A percentile compares a stretch with the other conserved stretches of the same genome.
Conservation (phyloP, 768 basidiomycete genomes). For the Daedaleopsis nitida region DNA sequence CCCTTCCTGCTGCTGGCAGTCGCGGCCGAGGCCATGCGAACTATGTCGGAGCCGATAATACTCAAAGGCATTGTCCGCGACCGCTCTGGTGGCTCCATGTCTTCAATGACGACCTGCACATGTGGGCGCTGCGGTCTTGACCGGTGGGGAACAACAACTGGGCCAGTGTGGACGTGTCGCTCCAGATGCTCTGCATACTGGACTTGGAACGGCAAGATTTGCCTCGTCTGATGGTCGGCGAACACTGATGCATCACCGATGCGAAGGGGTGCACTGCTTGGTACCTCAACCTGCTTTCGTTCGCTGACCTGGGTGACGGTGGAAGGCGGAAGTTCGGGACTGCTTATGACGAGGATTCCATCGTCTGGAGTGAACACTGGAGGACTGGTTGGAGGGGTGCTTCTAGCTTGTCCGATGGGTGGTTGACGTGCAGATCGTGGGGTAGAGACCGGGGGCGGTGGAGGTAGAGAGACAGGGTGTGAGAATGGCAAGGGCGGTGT, state of each 20-base stretch:
- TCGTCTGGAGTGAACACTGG: not conserved
- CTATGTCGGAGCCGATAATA: constrained; percentile 34
- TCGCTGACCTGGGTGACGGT: too few species aligned
- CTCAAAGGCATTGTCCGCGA: constrained; percentile 10
- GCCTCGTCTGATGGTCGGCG: constrained; percentile 10
- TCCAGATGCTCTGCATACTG: constrained; percentile 25
- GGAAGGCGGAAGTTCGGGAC: not conserved
- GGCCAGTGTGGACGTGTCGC: constrained; percentile 16
- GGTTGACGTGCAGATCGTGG: not conserved
- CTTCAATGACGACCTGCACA: constrained; percentile 13
- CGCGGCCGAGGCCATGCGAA: constrained; percentile 22
- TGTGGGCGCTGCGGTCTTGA: constrained; percentile 12
- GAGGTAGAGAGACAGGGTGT: not conserved
- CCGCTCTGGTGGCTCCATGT: not conserved
- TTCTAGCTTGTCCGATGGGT: not conserved
- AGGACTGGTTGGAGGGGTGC: too few species aligned
- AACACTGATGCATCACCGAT: constrained; percentile 9
- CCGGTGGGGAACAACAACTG: constrained; percentile 6
- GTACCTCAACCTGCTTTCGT: not conserved
- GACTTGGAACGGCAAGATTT: constrained; percentile 28
- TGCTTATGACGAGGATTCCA: not conserved
- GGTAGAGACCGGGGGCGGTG: not conserved
- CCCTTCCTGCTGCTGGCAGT: not conserved
- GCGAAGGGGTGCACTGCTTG: constrained; percentile 24
- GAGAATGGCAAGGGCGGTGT: not conserved